A percentile compares a stretch with the other conserved stretches of the same genome.
phyloP scores from a whole-genome alignment of 225 moss, liverwort and hornwort genomes.

The Pseudisothecium myosuroides region DNA sequence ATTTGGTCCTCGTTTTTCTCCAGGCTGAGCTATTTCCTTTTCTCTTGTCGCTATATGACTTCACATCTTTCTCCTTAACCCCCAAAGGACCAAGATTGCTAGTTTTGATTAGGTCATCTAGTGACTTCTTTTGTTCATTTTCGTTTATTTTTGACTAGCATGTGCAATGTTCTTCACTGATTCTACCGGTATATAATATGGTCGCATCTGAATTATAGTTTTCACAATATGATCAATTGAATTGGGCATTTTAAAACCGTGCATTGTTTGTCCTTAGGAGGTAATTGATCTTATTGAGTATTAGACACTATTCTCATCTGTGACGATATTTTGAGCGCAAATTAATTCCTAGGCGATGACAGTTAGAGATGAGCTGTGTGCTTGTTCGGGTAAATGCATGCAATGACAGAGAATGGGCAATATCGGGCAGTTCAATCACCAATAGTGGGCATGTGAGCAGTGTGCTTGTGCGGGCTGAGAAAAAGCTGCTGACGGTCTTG shows the following conservation, averaged over 20 bases:
- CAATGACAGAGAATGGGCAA: conserved; percentile 22
- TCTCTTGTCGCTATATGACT: not conserved
- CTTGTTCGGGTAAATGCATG: conserved; percentile 7
- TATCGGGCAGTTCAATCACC: conserved; percentile 33
- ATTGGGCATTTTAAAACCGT: not conserved
- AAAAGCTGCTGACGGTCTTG: conserved; percentile 86
- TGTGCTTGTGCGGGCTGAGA: conserved; percentile 84
- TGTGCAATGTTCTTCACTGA: not conserved
- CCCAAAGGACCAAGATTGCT: not conserved
- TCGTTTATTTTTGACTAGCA: not conserved
- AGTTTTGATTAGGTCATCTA: not conserved
- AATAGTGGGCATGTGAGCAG: conserved; percentile 59
- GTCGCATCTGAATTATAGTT: not conserved
- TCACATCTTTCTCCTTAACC: not conserved
- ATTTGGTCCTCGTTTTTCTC: not conserved
- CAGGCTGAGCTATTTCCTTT: not conserved
- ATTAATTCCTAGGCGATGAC: not conserved
- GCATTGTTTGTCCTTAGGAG: not conserved
- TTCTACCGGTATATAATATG: not conserved
- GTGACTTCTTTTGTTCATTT: not conserved
- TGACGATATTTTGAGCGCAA: not conserved
- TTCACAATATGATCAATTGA: not conserved
- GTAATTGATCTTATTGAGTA: not conserved
- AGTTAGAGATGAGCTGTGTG: conserved; percentile 10
- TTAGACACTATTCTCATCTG: not conserved